phyloP scores from a whole-genome alignment of 352 stramenopile genomes.

The Globisporangium irregulare region DNA sequence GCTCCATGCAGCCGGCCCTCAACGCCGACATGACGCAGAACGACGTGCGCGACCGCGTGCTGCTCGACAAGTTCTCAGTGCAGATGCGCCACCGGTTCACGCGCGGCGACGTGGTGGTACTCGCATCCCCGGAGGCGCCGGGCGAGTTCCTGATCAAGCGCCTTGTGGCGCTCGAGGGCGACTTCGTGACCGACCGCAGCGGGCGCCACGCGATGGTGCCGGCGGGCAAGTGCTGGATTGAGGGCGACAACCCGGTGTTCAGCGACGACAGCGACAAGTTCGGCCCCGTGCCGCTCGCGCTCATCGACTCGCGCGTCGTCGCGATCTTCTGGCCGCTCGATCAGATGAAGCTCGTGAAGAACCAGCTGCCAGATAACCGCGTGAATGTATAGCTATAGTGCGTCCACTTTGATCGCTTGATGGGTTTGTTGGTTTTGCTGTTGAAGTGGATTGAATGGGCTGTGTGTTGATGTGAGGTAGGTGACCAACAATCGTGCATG shows the following conservation, averaged over 20 bases:
- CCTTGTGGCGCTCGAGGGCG: conserved; percentile 70
- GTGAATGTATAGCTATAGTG: conserved; percentile 40
- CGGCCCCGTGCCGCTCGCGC: conserved; percentile 70
- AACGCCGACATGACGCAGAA: conserved; percentile 72
- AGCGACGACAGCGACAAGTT: conserved; percentile 81
- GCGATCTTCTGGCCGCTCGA: conserved; percentile 76
- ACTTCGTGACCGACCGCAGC: conserved; percentile 57
- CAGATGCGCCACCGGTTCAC: conserved; percentile 61
- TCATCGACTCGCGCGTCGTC: conserved; percentile 76
- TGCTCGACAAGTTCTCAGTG: conserved; percentile 86
- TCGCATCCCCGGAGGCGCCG: conserved; percentile 58
- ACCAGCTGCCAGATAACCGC: conserved; percentile 49
- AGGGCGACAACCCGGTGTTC: conserved; percentile 72
- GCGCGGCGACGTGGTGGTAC: conserved; percentile 77
- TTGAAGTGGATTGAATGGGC: not conserved
- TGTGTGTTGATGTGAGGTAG: not conserved
- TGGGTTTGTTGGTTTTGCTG: not conserved
- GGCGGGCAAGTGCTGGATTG: conserved; percentile 81
- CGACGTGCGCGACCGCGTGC: conserved; percentile 68
- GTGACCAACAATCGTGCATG: not conserved
- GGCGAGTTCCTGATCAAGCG: conserved; percentile 75
- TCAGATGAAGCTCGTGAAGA: conserved; percentile 58
- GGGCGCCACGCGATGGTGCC: conserved; percentile 43
- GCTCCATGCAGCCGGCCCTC: conserved; percentile 81
- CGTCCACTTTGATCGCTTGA: not conserved